Base-by-base conservation (phyloP, 805 yeast species). In the Teunomyces tritomae region DNA sequence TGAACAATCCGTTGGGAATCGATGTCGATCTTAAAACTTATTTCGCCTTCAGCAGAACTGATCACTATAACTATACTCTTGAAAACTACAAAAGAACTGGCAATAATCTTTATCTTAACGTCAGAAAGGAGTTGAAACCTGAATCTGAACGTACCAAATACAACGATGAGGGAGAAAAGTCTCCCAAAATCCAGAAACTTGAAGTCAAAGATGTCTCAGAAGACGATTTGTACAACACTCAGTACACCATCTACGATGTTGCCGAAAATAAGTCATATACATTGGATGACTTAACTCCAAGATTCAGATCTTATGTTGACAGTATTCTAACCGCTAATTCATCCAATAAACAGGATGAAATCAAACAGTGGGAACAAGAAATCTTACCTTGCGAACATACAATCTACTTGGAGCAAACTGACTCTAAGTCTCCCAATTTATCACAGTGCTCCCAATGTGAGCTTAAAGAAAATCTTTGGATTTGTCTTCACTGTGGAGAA, bases 321-420 rank as follows among this genome's bases (percentile, higher is more conserved):
- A 71, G 66, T 1, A 74, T 89, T 3, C 55, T 84, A 43, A 63
- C 59, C 5, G 76, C 91, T 1, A 79, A 81, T 28, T 86, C 94
- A 0, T 74, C 80, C 3, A 72, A 78, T 16, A 74, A 73, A 45
- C 73, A 77, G 35, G 80, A 89, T 55, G 95, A 90, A 60, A 80
- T 90, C 47, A 82, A 84, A 57, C 84, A 96, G 1, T 94, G 99
- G 99, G 92, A 89, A 62, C 87, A 87, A 55, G 96, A 91, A 55
- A 80, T 92, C 16, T 61, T 75, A 10, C 82, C 96, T 0, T 94
- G 99, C 63, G 78, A 72, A 39, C 99, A 94, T 62, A 80, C 91
- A 0, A 65, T 76, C 30, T 73, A 71, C n/a, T 70, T 88, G 28
- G 59, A 65, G 30, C 85, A 82, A 51, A 26, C 43, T 32, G 48